A percentile compares a stretch with the other conserved stretches of the same genome.
Evolutionary conservation across 257 asterid genomes (phyloP).

Genomic region (Avicennia marina): DNA sequence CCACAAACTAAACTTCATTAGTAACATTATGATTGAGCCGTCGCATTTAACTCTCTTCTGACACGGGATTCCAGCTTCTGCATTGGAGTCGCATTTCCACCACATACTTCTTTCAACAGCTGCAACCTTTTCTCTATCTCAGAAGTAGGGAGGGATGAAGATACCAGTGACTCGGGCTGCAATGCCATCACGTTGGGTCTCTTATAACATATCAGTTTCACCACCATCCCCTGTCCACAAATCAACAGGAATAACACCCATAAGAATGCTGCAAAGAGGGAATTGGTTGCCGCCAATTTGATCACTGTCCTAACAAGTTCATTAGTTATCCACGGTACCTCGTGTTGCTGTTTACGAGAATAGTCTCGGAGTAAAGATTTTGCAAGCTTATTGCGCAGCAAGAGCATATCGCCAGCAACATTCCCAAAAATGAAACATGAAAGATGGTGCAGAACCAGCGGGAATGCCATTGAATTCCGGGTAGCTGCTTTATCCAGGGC

Average conservation of each 20-base stretch:
- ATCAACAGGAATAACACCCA: neutral
- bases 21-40: no score
- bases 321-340: slow-evolving; percentile 41
- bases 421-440: slow-evolving; percentile 60
- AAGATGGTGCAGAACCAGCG: slow-evolving; percentile 71
- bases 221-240: slow-evolving; percentile 63
- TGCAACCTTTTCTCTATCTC: slow-evolving; percentile 49
- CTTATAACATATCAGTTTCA: slow-evolving; percentile 47
- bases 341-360: slow-evolving; percentile 60
- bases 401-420: slow-evolving; percentile 25
- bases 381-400: slow-evolving; percentile 58
- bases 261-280: slow-evolving; percentile 1
- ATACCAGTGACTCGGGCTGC: slow-evolving; percentile 13
- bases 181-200: slow-evolving; percentile 13
- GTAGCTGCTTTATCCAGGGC: slow-evolving; percentile 77
- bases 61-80: slow-evolving; percentile 46
- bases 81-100: slow-evolving; percentile 41
- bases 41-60: slow-evolving; percentile 6
- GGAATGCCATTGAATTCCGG: slow-evolving; percentile 54
- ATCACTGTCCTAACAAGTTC: neutral
- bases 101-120: slow-evolving; percentile 56
- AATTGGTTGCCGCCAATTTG: no score
- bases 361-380: slow-evolving; percentile 72
- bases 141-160: slow-evolving; percentile 11
- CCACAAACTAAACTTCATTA: no score